phyloP scores from a whole-genome alignment of 768 basidiomycete genomes.

The Suillus sp. region DNA sequence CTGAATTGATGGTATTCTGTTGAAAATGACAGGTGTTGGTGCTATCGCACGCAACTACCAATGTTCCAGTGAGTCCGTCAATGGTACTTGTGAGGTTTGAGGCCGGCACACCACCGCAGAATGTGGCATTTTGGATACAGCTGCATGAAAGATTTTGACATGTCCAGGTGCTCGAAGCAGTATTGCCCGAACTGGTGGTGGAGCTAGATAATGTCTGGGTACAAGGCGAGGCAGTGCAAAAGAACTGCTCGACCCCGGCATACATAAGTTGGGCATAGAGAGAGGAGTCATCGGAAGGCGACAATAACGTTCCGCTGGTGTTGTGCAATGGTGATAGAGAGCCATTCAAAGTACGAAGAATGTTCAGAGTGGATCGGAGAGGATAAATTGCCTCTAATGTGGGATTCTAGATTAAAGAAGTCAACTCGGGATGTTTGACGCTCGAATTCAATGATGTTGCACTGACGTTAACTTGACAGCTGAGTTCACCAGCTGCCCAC shows the following conservation, averaged over 20 bases:
- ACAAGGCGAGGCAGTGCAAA: slow-evolving; percentile 74
- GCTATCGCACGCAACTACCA: slow-evolving; percentile 69
- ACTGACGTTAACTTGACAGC: slow-evolving; percentile 80
- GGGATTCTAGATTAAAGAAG: slow-evolving; percentile 59
- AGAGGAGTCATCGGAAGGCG: slow-evolving; percentile 56
- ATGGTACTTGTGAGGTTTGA: slow-evolving; percentile 63
- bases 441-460: too few species aligned
- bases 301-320: slow-evolving; percentile 27
- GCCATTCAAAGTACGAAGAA: slow-evolving; percentile 74
- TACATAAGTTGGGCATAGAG: slow-evolving; percentile 77
- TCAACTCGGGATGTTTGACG: slow-evolving; percentile 2
- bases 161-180: slow-evolving; percentile 56
- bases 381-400: slow-evolving; percentile 81
- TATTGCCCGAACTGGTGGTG: slow-evolving; percentile 36
- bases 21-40: slow-evolving; percentile 74
- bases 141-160: slow-evolving; percentile 77
- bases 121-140: slow-evolving; percentile 67
- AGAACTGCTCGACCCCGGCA: slow-evolving; percentile 86
- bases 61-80: slow-evolving; percentile 60
- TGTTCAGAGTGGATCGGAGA: slow-evolving; percentile 68
- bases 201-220: slow-evolving; percentile 50
- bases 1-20: slow-evolving; percentile 59
- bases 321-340: slow-evolving; percentile 60
- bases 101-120: slow-evolving; percentile 62
- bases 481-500: slow-evolving; percentile 80